Evolutionary conservation across 352 stramenopile genomes (phyloP), one percentile per base, ranked within the genome.

Genomic region (Blastocystis sp.): DNA sequence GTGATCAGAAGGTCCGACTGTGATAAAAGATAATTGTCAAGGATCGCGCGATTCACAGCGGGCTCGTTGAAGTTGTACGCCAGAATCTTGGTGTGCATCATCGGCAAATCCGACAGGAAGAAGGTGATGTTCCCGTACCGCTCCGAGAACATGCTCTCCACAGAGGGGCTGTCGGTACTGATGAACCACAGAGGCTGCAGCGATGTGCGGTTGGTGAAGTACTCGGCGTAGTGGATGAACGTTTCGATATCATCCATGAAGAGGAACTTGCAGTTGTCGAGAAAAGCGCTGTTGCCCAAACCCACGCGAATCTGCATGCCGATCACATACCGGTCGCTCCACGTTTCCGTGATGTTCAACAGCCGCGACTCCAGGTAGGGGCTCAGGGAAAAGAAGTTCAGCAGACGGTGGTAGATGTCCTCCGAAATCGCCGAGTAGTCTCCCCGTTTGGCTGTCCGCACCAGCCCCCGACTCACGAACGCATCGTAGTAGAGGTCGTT

Each of bases 211-310:
- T 84, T 84, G 34, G 74, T 69, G 48, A 53, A 84, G 28, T 84
- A 84, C n/a, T 84, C 38, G 2, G 74, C 74, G 38, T 84, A 84
- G 40, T 84, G 48, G 28, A 84, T 69, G 45, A 84, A 84, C 4
- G 48, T 84, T 2, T 43, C 34, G 34, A 84, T 45, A 28, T 84
- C 74, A 34, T 52, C 48, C 23, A 38, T 19, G 43, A 84, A 84
- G 7, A 84, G 74, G 66, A 84, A 84, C 60, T 84, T 84, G 48
- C 74, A 84, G 34, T 84, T 84, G 60, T 84, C 74, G 1, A 69
- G 2, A 84, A 84, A 84, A 11, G 56, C 74, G 45, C 74, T 69
- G 69, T 84, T 84, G 23, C 74, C 74, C 19, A 84, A 40, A 61
- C 74, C 74, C 21, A 84, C 56, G 23, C 74, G 74, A 69, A 84